These are phyloP conservation scores for Clitopilus hobsonii DNA, from an alignment of 768 basidiomycete genomes.

Conservation along the genomic window DNA sequence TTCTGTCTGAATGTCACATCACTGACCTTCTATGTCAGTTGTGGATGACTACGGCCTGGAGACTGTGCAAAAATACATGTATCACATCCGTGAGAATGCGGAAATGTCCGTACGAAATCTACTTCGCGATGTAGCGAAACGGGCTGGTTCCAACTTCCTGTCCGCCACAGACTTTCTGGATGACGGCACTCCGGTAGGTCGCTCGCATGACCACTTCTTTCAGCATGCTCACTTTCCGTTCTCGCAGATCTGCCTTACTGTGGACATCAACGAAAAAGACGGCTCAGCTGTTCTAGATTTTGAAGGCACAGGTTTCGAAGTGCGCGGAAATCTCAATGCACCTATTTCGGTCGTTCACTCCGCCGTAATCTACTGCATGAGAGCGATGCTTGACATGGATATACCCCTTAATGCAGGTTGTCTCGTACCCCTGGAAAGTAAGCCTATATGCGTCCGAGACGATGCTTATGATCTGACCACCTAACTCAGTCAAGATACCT, in stretches of 20 bases:
- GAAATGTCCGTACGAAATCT: slow-evolving; percentile 83
- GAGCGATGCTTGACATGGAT: slow-evolving; percentile 78
- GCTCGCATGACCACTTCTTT: not conserved
- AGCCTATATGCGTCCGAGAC: slow-evolving; percentile 12
- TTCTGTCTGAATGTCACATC: slow-evolving; percentile 8
- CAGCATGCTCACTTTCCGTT: not conserved
- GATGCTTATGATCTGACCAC: not conserved
- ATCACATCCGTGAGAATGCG: slow-evolving; percentile 84
- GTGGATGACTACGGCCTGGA: slow-evolving; percentile 82
- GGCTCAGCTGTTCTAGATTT: slow-evolving; percentile 88
- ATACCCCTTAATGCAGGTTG: slow-evolving; percentile 96
- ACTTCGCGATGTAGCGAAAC: slow-evolving; percentile 68
- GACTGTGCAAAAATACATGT: slow-evolving; percentile 93
- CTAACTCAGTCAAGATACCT: slow-evolving; percentile 66
- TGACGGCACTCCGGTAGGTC: slow-evolving; percentile 75
- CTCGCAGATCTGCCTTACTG: slow-evolving; percentile 62
- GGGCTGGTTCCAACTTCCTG: slow-evolving; percentile 60
- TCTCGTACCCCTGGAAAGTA: slow-evolving; percentile 79
- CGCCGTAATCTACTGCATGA: slow-evolving; percentile 86
- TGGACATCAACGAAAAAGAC: slow-evolving; percentile 67
- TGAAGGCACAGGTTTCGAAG: slow-evolving; percentile 75
- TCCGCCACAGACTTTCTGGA: slow-evolving; percentile 81
- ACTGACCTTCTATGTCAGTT: slow-evolving; percentile 36
- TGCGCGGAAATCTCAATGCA: slow-evolving; percentile 80
- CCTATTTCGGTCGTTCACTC: slow-evolving; percentile 86